phyloP scores from a whole-genome alignment of 2,329 filamentous ascomycete genomes.

The Immersiporthe knoxdaviesiana region DNA sequence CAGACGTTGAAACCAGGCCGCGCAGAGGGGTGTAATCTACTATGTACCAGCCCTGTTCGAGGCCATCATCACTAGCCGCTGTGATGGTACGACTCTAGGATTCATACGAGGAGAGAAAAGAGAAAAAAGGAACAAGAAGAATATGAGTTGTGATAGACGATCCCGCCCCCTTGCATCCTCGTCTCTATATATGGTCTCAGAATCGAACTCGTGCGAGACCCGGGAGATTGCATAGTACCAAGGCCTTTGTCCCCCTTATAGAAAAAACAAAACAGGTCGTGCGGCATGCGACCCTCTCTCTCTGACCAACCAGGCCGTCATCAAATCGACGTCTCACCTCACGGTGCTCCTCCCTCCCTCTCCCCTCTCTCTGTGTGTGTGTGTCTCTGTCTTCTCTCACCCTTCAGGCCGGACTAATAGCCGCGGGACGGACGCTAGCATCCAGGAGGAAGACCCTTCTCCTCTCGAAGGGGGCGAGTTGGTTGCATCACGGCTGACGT shows the following conservation, averaged over 20 bases:
- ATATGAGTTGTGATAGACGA: background rate
- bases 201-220: background rate
- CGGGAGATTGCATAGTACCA: background rate
- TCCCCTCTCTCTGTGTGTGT: no score
- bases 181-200: background rate
- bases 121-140: background rate
- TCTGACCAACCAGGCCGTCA: background rate
- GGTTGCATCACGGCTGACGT: slow-evolving; percentile 1
- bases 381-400: no score
- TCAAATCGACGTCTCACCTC: background rate
- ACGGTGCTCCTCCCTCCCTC: background rate
- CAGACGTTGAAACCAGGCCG: background rate
- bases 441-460: background rate
- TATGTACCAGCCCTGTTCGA: background rate
- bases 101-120: background rate
- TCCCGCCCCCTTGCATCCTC: background rate
- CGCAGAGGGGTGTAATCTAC: background rate
- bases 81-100: background rate
- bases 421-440: background rate
- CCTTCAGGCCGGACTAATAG: background rate
- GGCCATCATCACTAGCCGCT: background rate
- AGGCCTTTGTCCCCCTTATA: background rate
- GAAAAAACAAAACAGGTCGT: background rate
- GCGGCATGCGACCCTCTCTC: background rate
- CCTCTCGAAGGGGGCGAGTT: background rate